Evolutionary conservation across 2,329 filamentous ascomycete species (phyloP), one percentile per base, ranked within the genome.

Genomic region (Curvularia sp.): DNA sequence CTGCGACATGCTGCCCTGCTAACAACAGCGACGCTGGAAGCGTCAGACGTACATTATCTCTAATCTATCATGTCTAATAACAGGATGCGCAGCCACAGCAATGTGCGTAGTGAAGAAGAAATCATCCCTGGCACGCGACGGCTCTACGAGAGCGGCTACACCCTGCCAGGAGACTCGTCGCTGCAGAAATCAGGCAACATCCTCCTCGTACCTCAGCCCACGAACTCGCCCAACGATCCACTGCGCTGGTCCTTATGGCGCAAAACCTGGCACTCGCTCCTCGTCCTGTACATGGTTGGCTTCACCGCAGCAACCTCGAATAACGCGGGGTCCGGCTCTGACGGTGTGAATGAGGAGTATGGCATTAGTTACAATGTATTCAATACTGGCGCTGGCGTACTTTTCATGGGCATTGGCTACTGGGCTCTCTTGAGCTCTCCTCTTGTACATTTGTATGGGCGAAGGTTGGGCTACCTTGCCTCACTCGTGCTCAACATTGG

Each of bases 391-490:
- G 43, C 43, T 47, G 43, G 43, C 10, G 43, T 47, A 10, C 43
- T 47, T 30, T 47, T 47, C 18, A 32, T 47, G 4, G 43, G 43
- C 5, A 47, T 47, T 4, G 43, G 43, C 28, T 47, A 47, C 28
- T 47, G 43, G 43, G 43, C 43, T 47, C 43, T 47, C 18, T 47
- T 47, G 27, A 47, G 43, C 43, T 47, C 43, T 47, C 43, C 43
- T 32, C 28, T 47, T 21, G 43, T 47, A 18, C 43, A 47, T 21
- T 32, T 47, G 28, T 47, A 47, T 30, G 43, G 43, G 43, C 43
- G 43, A 18, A 47, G 43, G 28, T 21, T 47, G 27, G 43, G 43
- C 8, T 47, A 47, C 21, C 43, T 47, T 47, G 43, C 43, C 43
- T 47, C 43, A 18, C 43, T 47, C 10, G 43, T 47, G 18, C 43